phyloP scores from a whole-genome alignment of 2,329 filamentous ascomycete species.

The Dothideomycetes sp. region DNA sequence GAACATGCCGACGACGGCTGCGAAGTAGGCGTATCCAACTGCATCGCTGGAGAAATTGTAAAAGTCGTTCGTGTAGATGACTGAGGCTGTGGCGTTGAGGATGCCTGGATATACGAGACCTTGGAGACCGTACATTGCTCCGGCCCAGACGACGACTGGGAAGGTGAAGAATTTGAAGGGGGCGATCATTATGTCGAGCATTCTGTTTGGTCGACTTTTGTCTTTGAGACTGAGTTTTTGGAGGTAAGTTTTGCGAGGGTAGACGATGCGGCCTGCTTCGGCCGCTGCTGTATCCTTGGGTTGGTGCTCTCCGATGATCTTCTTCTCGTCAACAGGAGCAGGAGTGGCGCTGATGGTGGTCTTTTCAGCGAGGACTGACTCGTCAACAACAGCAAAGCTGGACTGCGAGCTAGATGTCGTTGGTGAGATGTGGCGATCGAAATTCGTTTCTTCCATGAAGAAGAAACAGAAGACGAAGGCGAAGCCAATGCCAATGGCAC shows the following conservation, averaged over 20 bases:
- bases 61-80: slow-evolving; percentile 19
- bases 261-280: slow-evolving; percentile 25
- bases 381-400: not conserved
- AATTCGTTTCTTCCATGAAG: slow-evolving; percentile 53
- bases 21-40: slow-evolving; percentile 27
- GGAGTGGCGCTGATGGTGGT: not conserved
- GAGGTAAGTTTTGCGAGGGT: slow-evolving; percentile 33
- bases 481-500: slow-evolving; percentile 44
- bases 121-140: slow-evolving; percentile 14
- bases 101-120: slow-evolving; percentile 15
- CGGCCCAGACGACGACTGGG: slow-evolving; percentile 14
- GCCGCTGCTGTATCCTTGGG: not conserved
- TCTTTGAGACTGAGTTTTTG: slow-evolving; percentile 36
- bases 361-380: not conserved
- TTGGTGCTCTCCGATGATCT: not conserved
- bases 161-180: slow-evolving; percentile 15
- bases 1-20: slow-evolving; percentile 23
- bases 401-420: not conserved
- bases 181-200: slow-evolving; percentile 29
- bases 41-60: slow-evolving; percentile 29
- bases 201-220: slow-evolving; percentile 34
- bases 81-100: slow-evolving; percentile 14
- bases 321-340: not conserved
- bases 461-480: slow-evolving; percentile 47
- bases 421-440: slow-evolving; percentile 17